Percentiles rank a stretch among this genome's conserved stretches.
phyloP scores from a whole-genome alignment of 73 alveolate genomes.

The Paraurostyla sp. region DNA sequence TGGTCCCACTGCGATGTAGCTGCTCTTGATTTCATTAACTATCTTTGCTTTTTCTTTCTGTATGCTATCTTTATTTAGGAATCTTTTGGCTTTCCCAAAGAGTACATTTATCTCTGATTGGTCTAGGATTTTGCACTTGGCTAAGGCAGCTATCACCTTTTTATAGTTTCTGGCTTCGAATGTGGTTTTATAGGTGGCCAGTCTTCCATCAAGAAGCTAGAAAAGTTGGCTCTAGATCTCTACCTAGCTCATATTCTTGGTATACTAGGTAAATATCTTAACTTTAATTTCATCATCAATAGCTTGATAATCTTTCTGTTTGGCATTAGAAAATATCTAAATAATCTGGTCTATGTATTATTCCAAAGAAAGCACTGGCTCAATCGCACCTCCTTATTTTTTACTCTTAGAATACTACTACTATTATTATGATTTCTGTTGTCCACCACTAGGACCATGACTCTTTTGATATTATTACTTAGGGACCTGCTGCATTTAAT shows the following conservation, averaged over 20 bases:
- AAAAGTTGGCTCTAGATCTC: neutral
- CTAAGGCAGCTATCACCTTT: neutral
- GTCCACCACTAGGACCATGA: too few relatives aligned
- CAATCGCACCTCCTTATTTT: neutral
- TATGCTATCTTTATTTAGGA: constrained; percentile 13
- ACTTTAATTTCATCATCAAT: constrained; percentile 22
- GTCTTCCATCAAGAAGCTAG: neutral
- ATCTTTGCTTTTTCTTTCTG: constrained; percentile 32
- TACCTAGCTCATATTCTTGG: neutral
- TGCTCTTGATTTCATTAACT: constrained; percentile 22
- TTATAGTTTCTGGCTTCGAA: constrained; percentile 36
- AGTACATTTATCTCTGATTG: neutral
- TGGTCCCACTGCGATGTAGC: constrained; percentile 4
- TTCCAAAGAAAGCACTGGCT: too few relatives aligned
- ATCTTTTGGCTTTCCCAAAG: constrained; percentile 41
- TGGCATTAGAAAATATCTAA: constrained; percentile 15
- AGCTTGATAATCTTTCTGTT: neutral
- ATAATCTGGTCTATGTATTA: neutral
- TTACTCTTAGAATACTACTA: too few relatives aligned
- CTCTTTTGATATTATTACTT: too few relatives aligned
- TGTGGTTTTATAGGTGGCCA: constrained; percentile 13
- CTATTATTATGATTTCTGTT: too few relatives aligned
- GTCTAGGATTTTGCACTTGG: neutral
- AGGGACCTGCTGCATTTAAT: too few relatives aligned
- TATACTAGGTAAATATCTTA: neutral